Conservation (phyloP, 1,139 yeast species). For the Yamadazyma conglobata region DNA sequence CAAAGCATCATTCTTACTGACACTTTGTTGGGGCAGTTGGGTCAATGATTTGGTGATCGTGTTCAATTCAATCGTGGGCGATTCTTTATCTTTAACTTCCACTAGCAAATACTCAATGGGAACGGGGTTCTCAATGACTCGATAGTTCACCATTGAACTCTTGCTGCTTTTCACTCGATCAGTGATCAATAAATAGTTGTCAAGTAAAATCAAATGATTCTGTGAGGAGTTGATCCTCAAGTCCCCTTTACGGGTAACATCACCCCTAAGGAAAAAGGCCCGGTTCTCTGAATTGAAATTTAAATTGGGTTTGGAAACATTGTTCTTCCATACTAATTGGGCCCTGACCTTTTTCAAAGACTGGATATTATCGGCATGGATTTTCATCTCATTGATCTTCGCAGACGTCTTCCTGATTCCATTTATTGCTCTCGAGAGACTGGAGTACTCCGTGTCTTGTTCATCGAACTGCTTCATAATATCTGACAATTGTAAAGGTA, state of each 20-base stretch:
- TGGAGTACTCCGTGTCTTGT: slow-evolving; percentile 53
- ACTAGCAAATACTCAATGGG: slow-evolving; percentile 57
- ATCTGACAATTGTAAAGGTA: slow-evolving; percentile 64
- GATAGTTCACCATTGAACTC: slow-evolving; percentile 26
- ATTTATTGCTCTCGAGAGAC: slow-evolving; percentile 53
- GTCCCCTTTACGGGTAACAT: slow-evolving; percentile 60
- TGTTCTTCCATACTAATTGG: slow-evolving; percentile 49
- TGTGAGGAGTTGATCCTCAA: slow-evolving; percentile 50
- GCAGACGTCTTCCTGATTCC: slow-evolving; percentile 33
- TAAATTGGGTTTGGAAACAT: slow-evolving; percentile 39
- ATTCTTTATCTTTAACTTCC: slow-evolving; percentile 40
- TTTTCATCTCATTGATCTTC: slow-evolving; percentile 50
- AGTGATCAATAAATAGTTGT: slow-evolving; percentile 68
- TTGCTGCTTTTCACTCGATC: slow-evolving; percentile 39
- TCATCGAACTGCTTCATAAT: slow-evolving; percentile 46
- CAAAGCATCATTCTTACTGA: slow-evolving; percentile 15
- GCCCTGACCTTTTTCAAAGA: slow-evolving; percentile 44
- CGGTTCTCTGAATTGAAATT: slow-evolving; percentile 57
- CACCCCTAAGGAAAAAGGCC: slow-evolving; percentile 57
- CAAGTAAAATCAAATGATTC: slow-evolving; percentile 60
- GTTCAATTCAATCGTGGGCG: slow-evolving; percentile 20
- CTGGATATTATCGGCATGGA: slow-evolving; percentile 51
- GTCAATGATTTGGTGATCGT: slow-evolving; percentile 20
- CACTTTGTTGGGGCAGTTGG: slow-evolving; percentile 16
- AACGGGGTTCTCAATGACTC: slow-evolving; percentile 55